A percentile compares a stretch with the other conserved stretches of the same genome.
Evolutionary conservation across 225 moss, liverwort and hornwort genomes (phyloP).

Genomic region (Polytrichum commune): DNA sequence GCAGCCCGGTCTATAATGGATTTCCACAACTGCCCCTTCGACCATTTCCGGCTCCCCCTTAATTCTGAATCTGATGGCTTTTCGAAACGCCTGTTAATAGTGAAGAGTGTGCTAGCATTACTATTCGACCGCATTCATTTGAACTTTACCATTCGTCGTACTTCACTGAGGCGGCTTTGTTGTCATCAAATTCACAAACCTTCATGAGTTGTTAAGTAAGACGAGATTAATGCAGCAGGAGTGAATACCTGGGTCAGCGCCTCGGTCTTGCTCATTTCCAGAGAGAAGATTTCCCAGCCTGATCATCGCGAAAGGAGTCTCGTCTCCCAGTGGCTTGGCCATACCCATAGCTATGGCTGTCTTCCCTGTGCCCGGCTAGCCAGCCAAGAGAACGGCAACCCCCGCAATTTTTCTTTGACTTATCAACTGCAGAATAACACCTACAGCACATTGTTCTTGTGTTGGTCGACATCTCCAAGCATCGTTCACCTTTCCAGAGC

Average conservation of each 20-base stretch:
- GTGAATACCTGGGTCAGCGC: conserved; percentile 56
- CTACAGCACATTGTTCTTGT: conserved; percentile 35
- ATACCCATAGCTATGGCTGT: conserved; percentile 89
- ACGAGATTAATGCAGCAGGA: not conserved
- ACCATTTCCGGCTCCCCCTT: conserved; percentile 88
- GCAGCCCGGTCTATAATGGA: conserved; percentile 1
- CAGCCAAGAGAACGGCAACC: conserved; percentile 65
- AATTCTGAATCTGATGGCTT: conserved; percentile 75
- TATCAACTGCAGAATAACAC: conserved; percentile 76
- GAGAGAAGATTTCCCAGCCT: conserved; percentile 73
- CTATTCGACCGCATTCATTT: not conserved
- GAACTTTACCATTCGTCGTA: no score
- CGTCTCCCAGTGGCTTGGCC: conserved; percentile 78
- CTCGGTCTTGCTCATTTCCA: conserved; percentile 89
- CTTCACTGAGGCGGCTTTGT: no score
- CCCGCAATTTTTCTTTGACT: conserved; percentile 69
- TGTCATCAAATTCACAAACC: no score
- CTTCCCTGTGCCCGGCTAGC: conserved; percentile 74
- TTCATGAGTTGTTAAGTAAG: no score
- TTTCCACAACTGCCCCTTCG: conserved; percentile 80
- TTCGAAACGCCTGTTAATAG: conserved; percentile 41
- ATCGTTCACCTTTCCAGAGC: no score
- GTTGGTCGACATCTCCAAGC: no score
- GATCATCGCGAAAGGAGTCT: conserved; percentile 87
- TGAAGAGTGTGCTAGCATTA: not conserved